These are phyloP conservation scores for Rosa rugosa DNA, from an alignment of 306 rosid species.

Conservation along the genomic window DNA sequence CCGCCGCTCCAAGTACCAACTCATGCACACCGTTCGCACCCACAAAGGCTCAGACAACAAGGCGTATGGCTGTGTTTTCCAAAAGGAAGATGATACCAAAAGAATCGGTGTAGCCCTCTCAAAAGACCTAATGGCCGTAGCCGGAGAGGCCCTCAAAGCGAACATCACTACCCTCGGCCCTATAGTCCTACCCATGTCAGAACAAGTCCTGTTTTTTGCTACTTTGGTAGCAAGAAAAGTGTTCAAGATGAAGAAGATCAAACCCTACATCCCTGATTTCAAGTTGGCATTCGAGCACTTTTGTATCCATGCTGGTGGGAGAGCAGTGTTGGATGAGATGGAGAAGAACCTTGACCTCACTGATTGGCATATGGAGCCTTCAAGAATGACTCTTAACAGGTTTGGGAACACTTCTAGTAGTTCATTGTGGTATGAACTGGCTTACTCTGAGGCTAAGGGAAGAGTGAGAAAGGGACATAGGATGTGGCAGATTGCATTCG, in stretches of 20 bases:
- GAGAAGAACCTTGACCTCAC: slow-evolving; percentile 71
- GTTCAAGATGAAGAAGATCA: slow-evolving; percentile 58
- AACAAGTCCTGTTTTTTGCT: slow-evolving; percentile 61
- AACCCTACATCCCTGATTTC: slow-evolving; percentile 81
- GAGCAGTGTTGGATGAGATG: slow-evolving; percentile 75
- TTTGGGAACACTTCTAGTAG: slow-evolving; percentile 93
- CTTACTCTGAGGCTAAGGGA: slow-evolving; percentile 80
- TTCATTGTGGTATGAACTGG: slow-evolving; percentile 87
- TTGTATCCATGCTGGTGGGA: slow-evolving; percentile 86
- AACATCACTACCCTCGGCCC: slow-evolving; percentile 91
- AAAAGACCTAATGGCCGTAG: slow-evolving; percentile 76
- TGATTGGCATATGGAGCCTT: slow-evolving; percentile 95
- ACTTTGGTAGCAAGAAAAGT: slow-evolving; percentile 61
- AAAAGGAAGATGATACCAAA: slow-evolving; percentile 63
- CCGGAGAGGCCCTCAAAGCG: slow-evolving; percentile 83
- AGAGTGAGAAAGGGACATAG: slow-evolving; percentile 69
- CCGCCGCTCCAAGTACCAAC: slow-evolving; percentile 66
- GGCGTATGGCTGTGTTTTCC: slow-evolving; percentile 62
- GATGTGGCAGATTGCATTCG: slow-evolving; percentile 95
- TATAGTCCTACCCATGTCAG: slow-evolving; percentile 85
- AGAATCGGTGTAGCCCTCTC: slow-evolving; percentile 69
- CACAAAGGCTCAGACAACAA: slow-evolving; percentile 80
- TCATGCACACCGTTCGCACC: slow-evolving; percentile 73
- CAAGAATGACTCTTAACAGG: slow-evolving; percentile 80
- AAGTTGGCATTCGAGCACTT: slow-evolving; percentile 88